Conservation (phyloP, 148 eudicot species). For the Silene conica region DNA sequence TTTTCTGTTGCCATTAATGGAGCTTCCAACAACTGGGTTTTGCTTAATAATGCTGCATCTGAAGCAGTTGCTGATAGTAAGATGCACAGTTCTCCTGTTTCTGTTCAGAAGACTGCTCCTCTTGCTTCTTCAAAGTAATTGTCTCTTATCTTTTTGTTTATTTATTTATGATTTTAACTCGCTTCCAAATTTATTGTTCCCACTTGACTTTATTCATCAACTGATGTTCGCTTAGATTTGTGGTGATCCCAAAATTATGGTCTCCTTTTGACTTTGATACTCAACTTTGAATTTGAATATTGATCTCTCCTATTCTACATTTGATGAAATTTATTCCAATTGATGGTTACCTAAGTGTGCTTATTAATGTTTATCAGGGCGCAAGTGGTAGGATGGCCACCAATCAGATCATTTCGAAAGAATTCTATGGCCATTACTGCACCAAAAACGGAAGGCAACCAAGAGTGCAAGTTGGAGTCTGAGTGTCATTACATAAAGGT, state of each 20-base stretch:
- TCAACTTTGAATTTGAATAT: too few relatives aligned
- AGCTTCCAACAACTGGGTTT: conserved; percentile 43
- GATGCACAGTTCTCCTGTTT: conserved; percentile 31
- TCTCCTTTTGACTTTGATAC: too few relatives aligned
- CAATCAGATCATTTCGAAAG: conserved; percentile 60
- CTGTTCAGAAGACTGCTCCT: conserved; percentile 26
- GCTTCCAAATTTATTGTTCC: too few relatives aligned
- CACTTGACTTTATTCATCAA: too few relatives aligned
- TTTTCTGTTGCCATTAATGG: conserved; percentile 43
- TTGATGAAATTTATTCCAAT: neutral
- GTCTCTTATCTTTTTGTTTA: neutral
- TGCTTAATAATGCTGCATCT: neutral
- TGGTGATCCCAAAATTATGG: too few relatives aligned
- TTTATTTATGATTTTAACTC: neutral
- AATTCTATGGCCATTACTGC: conserved; percentile 43
- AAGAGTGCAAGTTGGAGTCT: conserved; percentile 33
- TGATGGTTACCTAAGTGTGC: neutral
- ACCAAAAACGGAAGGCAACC: conserved; percentile 30
- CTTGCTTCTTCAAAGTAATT: conserved; percentile 42
- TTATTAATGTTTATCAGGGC: conserved; percentile 30
- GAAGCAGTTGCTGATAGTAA: conserved; percentile 24
- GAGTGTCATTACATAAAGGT: conserved; percentile 55
- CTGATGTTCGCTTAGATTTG: too few relatives aligned
- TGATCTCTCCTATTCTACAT: neutral
- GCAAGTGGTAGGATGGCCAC: conserved; percentile 76